phyloP scores from a whole-genome alignment of 192 early-diverging fungal species.

The Allomyces javanicus region DNA sequence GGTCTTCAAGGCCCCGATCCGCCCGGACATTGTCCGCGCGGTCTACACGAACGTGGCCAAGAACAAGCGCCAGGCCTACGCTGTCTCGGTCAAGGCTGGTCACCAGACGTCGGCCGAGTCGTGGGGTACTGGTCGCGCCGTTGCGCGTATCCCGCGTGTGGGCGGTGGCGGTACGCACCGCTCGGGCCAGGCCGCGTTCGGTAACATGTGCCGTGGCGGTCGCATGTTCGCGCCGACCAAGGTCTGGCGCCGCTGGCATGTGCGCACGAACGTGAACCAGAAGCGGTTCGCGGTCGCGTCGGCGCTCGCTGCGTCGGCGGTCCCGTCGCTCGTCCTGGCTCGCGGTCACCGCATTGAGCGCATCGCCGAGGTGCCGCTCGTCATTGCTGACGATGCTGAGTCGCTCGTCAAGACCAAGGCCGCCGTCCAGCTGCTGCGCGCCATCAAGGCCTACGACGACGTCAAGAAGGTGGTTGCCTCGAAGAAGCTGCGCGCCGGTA shows the following conservation, averaged over 20 bases:
- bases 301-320: slow-evolving; percentile 83
- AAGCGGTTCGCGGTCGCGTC: slow-evolving; percentile 92
- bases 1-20: slow-evolving; percentile 91
- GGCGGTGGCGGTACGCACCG: slow-evolving; percentile 88
- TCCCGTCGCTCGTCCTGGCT: slow-evolving; percentile 77
- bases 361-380: slow-evolving; percentile 87
- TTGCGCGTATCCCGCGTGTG: slow-evolving; percentile 98
- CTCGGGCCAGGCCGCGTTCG: slow-evolving; percentile 95
- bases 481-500: slow-evolving; percentile 90
- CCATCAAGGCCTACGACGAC: slow-evolving; percentile 82
- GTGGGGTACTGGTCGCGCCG: slow-evolving; percentile 96
- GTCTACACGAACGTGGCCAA: slow-evolving; percentile 97
- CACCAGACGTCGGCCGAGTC: slow-evolving; percentile 96
- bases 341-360: slow-evolving; percentile 89
- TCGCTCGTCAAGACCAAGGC: slow-evolving; percentile 78
- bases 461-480: slow-evolving; percentile 85
- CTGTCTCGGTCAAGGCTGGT: slow-evolving; percentile 87
- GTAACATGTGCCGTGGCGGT: slow-evolving; percentile 99
- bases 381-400: slow-evolving; percentile 61
- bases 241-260: slow-evolving; percentile 98
- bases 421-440: slow-evolving; percentile 74
- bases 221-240: slow-evolving; percentile 99
- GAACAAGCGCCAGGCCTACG: slow-evolving; percentile 95
- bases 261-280: slow-evolving; percentile 97
- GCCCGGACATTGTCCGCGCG: slow-evolving; percentile 83